These are phyloP conservation scores for Sarcodon aspratus DNA, from an alignment of 768 basidiomycete species.

Conservation along the genomic window DNA sequence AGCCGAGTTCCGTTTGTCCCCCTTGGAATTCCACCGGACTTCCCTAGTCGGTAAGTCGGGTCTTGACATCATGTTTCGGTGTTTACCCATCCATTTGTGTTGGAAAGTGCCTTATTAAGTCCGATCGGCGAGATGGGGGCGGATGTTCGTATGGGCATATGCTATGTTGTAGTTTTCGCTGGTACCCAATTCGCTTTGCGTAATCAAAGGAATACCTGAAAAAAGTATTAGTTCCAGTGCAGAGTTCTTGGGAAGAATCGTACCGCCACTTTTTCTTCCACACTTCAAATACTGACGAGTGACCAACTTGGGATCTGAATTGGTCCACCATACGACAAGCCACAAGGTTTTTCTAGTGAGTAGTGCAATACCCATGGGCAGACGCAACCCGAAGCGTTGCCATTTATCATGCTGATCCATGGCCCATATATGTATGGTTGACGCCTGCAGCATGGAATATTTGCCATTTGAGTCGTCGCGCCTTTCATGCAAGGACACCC, in stretches of 20 bases:
- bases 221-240: slow-evolving; percentile 1
- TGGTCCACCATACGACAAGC: slow-evolving; percentile 12
- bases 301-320: slow-evolving; percentile 7
- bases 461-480: slow-evolving; percentile 15
- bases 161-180: slow-evolving; percentile 36
- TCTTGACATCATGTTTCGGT: too few relatives aligned
- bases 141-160: slow-evolving; percentile 28
- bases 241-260: not conserved
- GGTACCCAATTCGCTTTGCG: slow-evolving; percentile 30
- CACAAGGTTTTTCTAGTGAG: slow-evolving; percentile 14
- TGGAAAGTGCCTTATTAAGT: not conserved
- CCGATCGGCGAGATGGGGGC: slow-evolving; percentile 30
- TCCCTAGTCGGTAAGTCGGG: too few relatives aligned
- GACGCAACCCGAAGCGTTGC: slow-evolving; percentile 23
- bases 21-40: too few relatives aligned
- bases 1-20: too few relatives aligned
- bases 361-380: slow-evolving; percentile 26
- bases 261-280: not conserved
- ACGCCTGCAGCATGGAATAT: slow-evolving; percentile 29
- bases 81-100: too few relatives aligned
- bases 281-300: slow-evolving; percentile 4
- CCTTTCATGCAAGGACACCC: too few relatives aligned
- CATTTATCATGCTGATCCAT: slow-evolving; percentile 39
- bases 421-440: slow-evolving; percentile 23
- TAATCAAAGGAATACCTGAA: slow-evolving; percentile 25